Percentiles rank a stretch among this genome's conserved stretches.
Conservation (phyloP, 352 stramenopile species). For the Plasmopara viticola region DNA sequence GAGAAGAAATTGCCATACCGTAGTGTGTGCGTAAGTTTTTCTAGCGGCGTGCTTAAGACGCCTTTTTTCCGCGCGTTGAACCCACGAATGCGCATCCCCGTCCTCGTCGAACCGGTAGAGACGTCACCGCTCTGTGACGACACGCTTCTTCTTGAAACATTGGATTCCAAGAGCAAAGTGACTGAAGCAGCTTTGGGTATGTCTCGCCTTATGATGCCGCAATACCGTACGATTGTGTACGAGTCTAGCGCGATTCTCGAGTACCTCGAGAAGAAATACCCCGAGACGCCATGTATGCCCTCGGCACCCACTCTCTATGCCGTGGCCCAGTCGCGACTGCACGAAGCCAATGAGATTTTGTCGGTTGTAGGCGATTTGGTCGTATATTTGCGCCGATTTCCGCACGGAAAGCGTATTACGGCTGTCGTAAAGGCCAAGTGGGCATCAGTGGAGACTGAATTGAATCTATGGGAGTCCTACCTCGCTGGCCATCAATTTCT, state of each 20-base stretch:
- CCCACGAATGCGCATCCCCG: conserved; percentile 73
- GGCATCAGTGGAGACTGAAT: conserved; percentile 55
- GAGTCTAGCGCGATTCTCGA: conserved; percentile 76
- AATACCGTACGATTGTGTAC: conserved; percentile 59
- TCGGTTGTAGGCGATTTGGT: conserved; percentile 77
- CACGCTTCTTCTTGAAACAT: neutral
- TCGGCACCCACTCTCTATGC: conserved; percentile 42
- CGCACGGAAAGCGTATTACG: conserved; percentile 45
- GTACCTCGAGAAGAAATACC: conserved; percentile 70
- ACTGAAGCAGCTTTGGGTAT: conserved; percentile 29
- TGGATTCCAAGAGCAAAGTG: conserved; percentile 19
- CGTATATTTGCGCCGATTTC: conserved; percentile 72
- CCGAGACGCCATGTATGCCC: conserved; percentile 43
- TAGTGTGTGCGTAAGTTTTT: conserved; percentile 79
- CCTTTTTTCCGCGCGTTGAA: conserved; percentile 72
- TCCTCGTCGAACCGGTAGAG: conserved; percentile 65
- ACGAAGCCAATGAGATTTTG: conserved; percentile 81
- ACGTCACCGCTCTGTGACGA: conserved; percentile 1
- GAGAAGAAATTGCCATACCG: conserved; percentile 74
- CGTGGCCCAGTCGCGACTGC: conserved; percentile 65
- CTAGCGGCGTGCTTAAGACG: conserved; percentile 75
- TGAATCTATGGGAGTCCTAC: conserved; percentile 76
- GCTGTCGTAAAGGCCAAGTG: conserved; percentile 65
- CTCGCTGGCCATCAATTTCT: conserved; percentile 57
- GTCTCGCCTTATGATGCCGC: conserved; percentile 29